Evolutionary conservation across 495 filamentous ascomycete genomes (phyloP).

Genomic region (Peziza echinospora): DNA sequence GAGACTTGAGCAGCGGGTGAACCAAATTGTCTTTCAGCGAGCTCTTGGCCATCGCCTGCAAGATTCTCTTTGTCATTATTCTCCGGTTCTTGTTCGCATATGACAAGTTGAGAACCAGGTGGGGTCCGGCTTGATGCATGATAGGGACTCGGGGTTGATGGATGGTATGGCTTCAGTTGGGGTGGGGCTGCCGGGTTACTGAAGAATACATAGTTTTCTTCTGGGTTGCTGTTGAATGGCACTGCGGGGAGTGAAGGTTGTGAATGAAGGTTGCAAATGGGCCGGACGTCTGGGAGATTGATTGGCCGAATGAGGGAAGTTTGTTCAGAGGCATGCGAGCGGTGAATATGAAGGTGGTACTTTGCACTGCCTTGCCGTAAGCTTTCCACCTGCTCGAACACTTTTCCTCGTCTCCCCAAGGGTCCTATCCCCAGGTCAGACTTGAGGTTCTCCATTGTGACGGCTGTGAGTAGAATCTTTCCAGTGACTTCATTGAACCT

Average conservation of each 20-base stretch:
- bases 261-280: background rate
- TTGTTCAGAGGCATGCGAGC: no score
- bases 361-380: conserved; percentile 3
- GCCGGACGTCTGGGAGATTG: no score
- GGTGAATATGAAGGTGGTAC: conserved; percentile 3
- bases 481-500: conserved; percentile 11
- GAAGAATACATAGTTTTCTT: background rate
- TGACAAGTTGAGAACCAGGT: background rate
- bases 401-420: conserved; percentile 8
- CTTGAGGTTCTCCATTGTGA: conserved; percentile 10
- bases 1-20: background rate
- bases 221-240: conserved; percentile 3
- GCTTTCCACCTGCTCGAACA: conserved; percentile 7
- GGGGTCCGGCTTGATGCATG: background rate
- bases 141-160: background rate
- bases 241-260: conserved; percentile 1
- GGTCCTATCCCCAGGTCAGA: conserved; percentile 9
- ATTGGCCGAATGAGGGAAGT: no score
- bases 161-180: background rate
- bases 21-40: no score
- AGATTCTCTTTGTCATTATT: no score
- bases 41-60: no score
- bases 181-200: background rate
- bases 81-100: no score
- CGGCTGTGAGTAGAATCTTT: conserved; percentile 7